Percentiles rank a stretch among this genome's conserved stretches.
Conservation (phyloP, 1,284 basidiomycete genomes). For the Vanrija pseudolonga region DNA sequence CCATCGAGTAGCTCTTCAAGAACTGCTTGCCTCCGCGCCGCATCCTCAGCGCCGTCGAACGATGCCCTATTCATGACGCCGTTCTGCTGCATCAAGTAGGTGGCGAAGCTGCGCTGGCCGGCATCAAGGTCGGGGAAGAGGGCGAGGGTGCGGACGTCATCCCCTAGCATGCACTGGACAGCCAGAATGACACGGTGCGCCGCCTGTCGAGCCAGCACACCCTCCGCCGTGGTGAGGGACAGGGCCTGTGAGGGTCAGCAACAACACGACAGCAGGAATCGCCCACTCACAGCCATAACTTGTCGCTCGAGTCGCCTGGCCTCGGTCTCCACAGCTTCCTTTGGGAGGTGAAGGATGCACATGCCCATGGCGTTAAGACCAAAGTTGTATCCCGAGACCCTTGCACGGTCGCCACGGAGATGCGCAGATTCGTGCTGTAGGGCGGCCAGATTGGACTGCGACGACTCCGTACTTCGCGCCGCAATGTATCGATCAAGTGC, state of each 20-base stretch:
- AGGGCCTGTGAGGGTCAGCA: conserved; percentile 19
- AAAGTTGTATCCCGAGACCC: conserved; percentile 31
- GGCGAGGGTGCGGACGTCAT: conserved; percentile 29
- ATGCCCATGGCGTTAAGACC: conserved; percentile 39
- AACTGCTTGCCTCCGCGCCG: background rate
- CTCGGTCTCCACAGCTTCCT: conserved; percentile 34
- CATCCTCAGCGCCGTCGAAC: background rate
- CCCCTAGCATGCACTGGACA: conserved; percentile 34
- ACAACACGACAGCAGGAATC: background rate
- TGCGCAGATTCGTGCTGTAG: background rate
- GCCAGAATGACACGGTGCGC: conserved; percentile 37
- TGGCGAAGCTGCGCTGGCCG: conserved; percentile 35
- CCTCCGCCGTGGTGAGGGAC: conserved; percentile 1
- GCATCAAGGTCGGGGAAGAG: conserved; percentile 29
- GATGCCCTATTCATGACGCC: conserved; percentile 13
- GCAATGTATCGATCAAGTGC: conserved; percentile 27
- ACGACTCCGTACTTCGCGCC: conserved; percentile 4
- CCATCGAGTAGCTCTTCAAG: conserved; percentile 1
- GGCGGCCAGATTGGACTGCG: background rate
- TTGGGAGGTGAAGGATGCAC: conserved; percentile 36
- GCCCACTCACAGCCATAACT: conserved; percentile 30
- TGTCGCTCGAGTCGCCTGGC: conserved; percentile 22
- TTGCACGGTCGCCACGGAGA: conserved; percentile 5
- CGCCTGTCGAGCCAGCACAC: conserved; percentile 33
- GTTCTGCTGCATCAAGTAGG: conserved; percentile 43